Base-by-base conservation (phyloP, 345 rosid genomes). In the Pseudoturritis turrita region DNA sequence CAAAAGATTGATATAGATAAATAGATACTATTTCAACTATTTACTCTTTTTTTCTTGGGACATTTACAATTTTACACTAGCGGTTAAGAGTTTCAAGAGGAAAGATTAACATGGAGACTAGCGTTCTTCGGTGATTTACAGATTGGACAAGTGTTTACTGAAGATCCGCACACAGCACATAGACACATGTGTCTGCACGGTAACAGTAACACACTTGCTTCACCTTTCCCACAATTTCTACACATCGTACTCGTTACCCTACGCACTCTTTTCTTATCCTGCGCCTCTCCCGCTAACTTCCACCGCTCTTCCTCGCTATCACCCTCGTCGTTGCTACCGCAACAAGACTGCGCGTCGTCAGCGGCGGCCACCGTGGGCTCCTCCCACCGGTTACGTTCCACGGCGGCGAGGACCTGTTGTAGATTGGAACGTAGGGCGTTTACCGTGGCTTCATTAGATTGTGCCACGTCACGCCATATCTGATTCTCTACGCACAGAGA, bases 181-280 rank as follows among this genome's bases (percentile, higher is more conserved):
- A 91, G 46, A 76, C 96, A 89, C 71, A 91, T 63, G 81, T 91
- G 97, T 89, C 97, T 79, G 74, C 96, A 91, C 25, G 96, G 97
- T 74, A 91, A 75, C 65, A 91, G 68, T 83, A 91, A 70, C 76
- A 89, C 96, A 43, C 91, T 79, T 17, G 96, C 79, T 71, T 86
- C 96, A 52, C 82, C 88, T 62, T 73, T 74, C 41, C 88, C 62
- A 67, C 97, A 91, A 60, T 76, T 83, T 65, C 88, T 78, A 69
- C 97, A 88, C 81, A 65, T 4, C 65, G 69, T 71, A 35, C 21
- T 49, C 47, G 41, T 37, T 35, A 26, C 13, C 59, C 21, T 68
- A 62, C 71, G 71, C 76, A 37, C 12, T 31, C 25, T 64, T 59
- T 64, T 62, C 71, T 23, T 61, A 68, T 70, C 59, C 67, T 61